phyloP scores from a whole-genome alignment of 2,329 filamentous ascomycete species.

The Chaetothyriales sp. region DNA sequence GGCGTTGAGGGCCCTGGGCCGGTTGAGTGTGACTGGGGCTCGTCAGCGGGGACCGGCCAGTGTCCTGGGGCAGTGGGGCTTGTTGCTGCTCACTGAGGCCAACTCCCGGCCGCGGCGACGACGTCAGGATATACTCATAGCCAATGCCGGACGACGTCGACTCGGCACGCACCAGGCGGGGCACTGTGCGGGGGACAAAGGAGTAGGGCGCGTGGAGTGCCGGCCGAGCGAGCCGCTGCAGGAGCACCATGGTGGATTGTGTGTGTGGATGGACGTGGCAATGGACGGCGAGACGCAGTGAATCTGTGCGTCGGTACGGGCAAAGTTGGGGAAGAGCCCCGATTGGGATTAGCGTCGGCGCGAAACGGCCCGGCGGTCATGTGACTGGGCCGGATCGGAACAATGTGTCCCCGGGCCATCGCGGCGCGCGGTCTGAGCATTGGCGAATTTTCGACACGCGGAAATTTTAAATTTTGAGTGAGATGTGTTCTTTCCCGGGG shows the following conservation, averaged over 20 bases:
- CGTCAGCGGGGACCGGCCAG: slow-evolving; percentile 1
- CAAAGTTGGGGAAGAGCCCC: too few relatives aligned
- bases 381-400: too few relatives aligned
- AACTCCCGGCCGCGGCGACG: slow-evolving; percentile 74
- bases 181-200: slow-evolving; percentile 45
- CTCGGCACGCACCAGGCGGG: slow-evolving; percentile 40
- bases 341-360: too few relatives aligned
- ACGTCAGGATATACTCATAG: slow-evolving; percentile 75
- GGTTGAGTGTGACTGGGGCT: slow-evolving; percentile 68
- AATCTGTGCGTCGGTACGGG: slow-evolving; percentile 4
- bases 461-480: background rate
- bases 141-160: slow-evolving; percentile 26
- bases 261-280: slow-evolving; percentile 28
- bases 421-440: background rate
- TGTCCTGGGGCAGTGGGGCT: background rate
- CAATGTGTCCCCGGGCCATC: too few relatives aligned
- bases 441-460: background rate
- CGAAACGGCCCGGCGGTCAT: too few relatives aligned
- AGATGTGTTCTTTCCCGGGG: background rate
- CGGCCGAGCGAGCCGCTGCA: background rate
- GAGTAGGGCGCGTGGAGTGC: slow-evolving; percentile 27
- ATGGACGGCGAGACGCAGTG: slow-evolving; percentile 6
- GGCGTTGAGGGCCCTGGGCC: slow-evolving; percentile 90
- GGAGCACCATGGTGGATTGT: background rate
- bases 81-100: slow-evolving; percentile 55